These are phyloP conservation scores for Pythium periplocum DNA, from an alignment of 352 stramenopile species.

Conservation along the genomic window DNA sequence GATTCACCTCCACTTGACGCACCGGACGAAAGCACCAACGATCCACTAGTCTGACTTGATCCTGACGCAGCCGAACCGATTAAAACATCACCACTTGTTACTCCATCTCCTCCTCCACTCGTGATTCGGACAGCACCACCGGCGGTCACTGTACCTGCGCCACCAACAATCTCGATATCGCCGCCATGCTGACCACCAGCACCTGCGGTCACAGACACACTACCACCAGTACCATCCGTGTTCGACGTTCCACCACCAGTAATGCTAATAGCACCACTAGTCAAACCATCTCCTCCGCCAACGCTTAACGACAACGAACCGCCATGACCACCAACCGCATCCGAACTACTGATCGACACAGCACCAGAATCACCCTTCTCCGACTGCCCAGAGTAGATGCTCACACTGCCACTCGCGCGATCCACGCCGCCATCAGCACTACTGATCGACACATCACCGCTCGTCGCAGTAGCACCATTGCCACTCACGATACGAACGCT, in stretches of 20 bases:
- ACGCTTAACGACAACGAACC: slow-evolving; percentile 20
- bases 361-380: slow-evolving; percentile 15
- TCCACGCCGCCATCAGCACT: slow-evolving; percentile 8
- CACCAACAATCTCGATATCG: too few species aligned
- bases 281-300: slow-evolving; percentile 13
- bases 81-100: too few species aligned
- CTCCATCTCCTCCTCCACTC: too few species aligned
- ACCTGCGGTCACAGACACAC: background rate
- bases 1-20: too few species aligned
- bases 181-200: too few species aligned
- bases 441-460: slow-evolving; percentile 18
- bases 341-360: slow-evolving; percentile 15
- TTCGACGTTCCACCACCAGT: slow-evolving; percentile 11
- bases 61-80: too few species aligned
- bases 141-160: too few species aligned
- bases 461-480: slow-evolving; percentile 7
- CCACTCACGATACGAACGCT: slow-evolving; percentile 22
- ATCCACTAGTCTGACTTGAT: too few species aligned
- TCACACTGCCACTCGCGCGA: slow-evolving; percentile 19
- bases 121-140: too few species aligned
- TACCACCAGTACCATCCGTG: slow-evolving; percentile 7
- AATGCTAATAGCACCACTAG: slow-evolving; percentile 15
- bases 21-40: too few species aligned
- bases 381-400: slow-evolving; percentile 18
- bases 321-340: slow-evolving; percentile 11